Evolutionary conservation across 352 stramenopile species (phyloP), one percentile per base, ranked within the genome.

Genomic region (Elongisporangium anandrum): DNA sequence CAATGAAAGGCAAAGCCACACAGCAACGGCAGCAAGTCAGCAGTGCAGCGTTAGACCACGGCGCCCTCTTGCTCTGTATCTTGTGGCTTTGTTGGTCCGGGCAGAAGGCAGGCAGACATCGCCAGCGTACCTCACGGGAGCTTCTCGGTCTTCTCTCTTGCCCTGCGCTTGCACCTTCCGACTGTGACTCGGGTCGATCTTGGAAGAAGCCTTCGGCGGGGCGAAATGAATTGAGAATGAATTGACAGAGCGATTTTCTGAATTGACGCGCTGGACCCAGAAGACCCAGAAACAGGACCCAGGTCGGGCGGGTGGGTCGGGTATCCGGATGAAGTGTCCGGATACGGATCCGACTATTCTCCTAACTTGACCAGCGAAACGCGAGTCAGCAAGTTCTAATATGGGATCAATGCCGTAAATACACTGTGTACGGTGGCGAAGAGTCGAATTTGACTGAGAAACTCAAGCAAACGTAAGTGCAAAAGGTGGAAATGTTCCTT

Each of bases 251-350:
- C 57, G 21, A 63, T 52, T 63, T 51, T 57, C 50, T 52, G 57
- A 63, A 63, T 63, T 52, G 57, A 19, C 1, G 49, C 16, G 16
- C 26, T 8, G 21, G 34, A 21, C 49, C 49, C 49, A 53, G 22
- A 6, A 26, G n/a, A 57, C 50, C 57, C 57, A 45, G 34, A 45
- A 45, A 45, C 34, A 9, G 34, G 34, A 45, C 34, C 34, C 34
- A 45, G 34, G 34, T 45, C 34, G 34, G 34, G 34, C 34, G 5
- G 34, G 3, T 22, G 55, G 55, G 45, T 53, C 38, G 55, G 38
- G 39, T 6, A 19, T 56, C 59, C 58, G 61, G 61, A 66, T 66
- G 62, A 41, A 20, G 4, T 21, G 45, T 59, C 58, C 51, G 60
- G 47, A 65, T 65, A 65, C 22, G 4, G 20, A 38, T 52, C 60